Percentiles rank a stretch among this genome's conserved stretches.
Conservation (phyloP, 768 basidiomycete species). For the Psilocybe cyanescens region DNA sequence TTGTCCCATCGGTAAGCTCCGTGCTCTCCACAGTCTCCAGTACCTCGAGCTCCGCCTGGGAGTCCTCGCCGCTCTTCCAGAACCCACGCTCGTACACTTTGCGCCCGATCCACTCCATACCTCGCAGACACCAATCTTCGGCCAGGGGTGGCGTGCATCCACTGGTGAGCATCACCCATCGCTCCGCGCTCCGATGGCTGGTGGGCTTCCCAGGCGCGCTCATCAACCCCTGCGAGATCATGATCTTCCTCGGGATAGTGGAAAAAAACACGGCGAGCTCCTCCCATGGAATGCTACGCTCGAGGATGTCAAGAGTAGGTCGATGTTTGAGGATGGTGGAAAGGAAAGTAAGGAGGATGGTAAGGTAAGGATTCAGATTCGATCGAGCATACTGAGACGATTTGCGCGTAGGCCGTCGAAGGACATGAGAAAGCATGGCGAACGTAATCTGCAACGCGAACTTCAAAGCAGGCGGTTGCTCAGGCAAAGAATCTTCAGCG, state of each 20-base stretch:
- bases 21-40: conserved; percentile 62
- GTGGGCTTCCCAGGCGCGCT: conserved; percentile 12
- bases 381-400: conserved; percentile 57
- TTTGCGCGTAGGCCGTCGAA: conserved; percentile 65
- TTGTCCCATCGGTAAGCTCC: conserved; percentile 74
- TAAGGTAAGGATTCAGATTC: conserved; percentile 84
- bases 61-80: conserved; percentile 83
- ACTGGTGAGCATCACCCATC: conserved; percentile 70
- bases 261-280: conserved; percentile 69
- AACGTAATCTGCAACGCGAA: conserved; percentile 83
- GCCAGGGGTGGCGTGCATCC: conserved; percentile 74
- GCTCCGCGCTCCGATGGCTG: conserved; percentile 38
- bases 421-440: conserved; percentile 70
- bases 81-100: conserved; percentile 92
- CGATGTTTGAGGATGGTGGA: conserved; percentile 72
- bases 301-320: conserved; percentile 62
- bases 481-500: conserved; percentile 27
- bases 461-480: conserved; percentile 69
- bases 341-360: conserved; percentile 87
- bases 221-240: conserved; percentile 49
- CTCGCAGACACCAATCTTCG: conserved; percentile 95
- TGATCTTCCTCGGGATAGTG: conserved; percentile 55
- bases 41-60: conserved; percentile 76
- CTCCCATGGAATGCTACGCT: conserved; percentile 85
- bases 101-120: conserved; percentile 95